Conservation (phyloP, 2,329 filamentous ascomycete species). For the Sordariomycetes sp. region DNA sequence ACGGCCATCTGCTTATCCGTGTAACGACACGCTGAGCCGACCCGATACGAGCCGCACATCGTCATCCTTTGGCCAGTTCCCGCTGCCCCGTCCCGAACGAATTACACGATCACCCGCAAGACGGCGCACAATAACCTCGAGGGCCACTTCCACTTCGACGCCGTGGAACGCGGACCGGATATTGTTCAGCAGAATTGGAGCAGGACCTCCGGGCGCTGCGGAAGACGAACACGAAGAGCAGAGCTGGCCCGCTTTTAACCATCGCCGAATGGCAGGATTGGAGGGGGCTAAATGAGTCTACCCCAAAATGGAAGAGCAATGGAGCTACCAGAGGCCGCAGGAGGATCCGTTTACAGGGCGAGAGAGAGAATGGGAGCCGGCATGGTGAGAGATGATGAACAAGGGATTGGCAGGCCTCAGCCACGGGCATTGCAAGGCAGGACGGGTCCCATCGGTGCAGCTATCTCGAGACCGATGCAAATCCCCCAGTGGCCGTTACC, state of each 20-base stretch:
- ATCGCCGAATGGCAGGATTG: neutral
- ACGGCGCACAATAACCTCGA: neutral
- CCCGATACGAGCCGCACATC: neutral
- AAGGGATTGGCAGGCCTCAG: slow-evolving; percentile 12
- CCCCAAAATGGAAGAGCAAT: slow-evolving; percentile 38
- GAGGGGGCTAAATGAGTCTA: slow-evolving; percentile 35
- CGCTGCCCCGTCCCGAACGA: neutral
- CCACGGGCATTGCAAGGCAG: slow-evolving; percentile 19
- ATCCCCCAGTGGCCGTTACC: slow-evolving; percentile 39
- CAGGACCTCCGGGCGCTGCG: neutral
- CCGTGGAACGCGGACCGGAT: neutral
- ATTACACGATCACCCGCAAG: neutral
- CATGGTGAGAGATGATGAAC: slow-evolving; percentile 15
- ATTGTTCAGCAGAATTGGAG: neutral
- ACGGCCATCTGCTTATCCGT: neutral
- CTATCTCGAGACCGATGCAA: slow-evolving; percentile 39
- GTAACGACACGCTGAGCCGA: neutral
- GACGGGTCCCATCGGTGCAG: slow-evolving; percentile 20
- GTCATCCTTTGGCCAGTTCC: neutral
- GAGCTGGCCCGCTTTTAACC: neutral
- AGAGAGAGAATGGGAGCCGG: slow-evolving; percentile 22
- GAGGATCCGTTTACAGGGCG: slow-evolving; percentile 38
- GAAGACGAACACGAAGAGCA: neutral
- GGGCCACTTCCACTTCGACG: neutral
- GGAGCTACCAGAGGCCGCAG: slow-evolving; percentile 28